Percentiles rank a stretch among this genome's conserved stretches.
These are phyloP conservation scores for Metschnikowia vanudenii DNA, from an alignment of 805 yeast species.

Conservation along the genomic window DNA sequence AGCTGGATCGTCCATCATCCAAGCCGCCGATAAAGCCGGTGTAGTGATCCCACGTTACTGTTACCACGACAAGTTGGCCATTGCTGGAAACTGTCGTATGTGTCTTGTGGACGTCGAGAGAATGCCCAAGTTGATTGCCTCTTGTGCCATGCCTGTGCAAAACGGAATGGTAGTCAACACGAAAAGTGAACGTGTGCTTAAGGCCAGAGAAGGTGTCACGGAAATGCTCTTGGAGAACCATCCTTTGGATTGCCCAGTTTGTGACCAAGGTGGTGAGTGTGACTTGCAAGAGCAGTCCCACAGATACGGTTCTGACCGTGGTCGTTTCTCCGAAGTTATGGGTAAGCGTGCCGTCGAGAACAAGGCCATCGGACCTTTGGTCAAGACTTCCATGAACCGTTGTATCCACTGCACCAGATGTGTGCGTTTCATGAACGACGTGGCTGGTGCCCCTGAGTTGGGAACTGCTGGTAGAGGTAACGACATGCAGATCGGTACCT, in stretches of 20 bases:
- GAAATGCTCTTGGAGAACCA: slow-evolving; percentile 86
- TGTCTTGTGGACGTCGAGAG: slow-evolving; percentile 86
- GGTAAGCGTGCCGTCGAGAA: slow-evolving; percentile 91
- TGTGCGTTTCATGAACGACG: slow-evolving; percentile 84
- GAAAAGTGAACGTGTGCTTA: slow-evolving; percentile 70
- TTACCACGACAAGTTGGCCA: slow-evolving; percentile 85
- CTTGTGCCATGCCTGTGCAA: slow-evolving; percentile 91
- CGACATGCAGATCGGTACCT: slow-evolving; percentile 89
- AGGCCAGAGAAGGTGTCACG: slow-evolving; percentile 87
- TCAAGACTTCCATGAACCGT: slow-evolving; percentile 88
- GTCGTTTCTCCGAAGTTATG: slow-evolving; percentile 74
- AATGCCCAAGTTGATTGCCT: slow-evolving; percentile 86
- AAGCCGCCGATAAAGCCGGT: slow-evolving; percentile 90
- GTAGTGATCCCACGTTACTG: slow-evolving; percentile 86
- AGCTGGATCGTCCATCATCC: slow-evolving; percentile 84
- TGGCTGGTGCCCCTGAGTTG: slow-evolving; percentile 90
- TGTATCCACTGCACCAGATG: slow-evolving; percentile 92
- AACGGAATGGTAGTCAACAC: slow-evolving; percentile 87
- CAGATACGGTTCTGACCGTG: slow-evolving; percentile 83
- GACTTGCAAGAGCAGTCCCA: slow-evolving; percentile 85
- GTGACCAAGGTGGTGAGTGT: slow-evolving; percentile 95
- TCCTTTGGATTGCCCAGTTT: slow-evolving; percentile 88
- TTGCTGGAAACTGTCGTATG: slow-evolving; percentile 94
- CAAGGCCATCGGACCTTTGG: slow-evolving; percentile 85
- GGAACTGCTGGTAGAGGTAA: slow-evolving; percentile 90